A percentile compares a stretch with the other conserved stretches of the same genome.
These are phyloP conservation scores for Podospora sp. DNA, from an alignment of 495 filamentous ascomycete genomes.

Conservation along the genomic window DNA sequence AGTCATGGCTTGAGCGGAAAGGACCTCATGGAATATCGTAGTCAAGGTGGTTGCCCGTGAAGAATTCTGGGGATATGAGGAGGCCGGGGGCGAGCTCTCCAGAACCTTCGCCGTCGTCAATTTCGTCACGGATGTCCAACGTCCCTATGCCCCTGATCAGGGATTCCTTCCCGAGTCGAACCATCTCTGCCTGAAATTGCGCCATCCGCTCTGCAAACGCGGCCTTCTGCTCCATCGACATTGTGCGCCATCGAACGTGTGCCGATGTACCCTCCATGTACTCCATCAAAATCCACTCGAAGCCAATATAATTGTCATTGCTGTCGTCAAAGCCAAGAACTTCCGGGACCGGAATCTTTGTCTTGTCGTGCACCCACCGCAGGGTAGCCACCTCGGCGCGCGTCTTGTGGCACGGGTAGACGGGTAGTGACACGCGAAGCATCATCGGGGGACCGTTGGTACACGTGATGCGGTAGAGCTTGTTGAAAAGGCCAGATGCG, in stretches of 20 bases:
- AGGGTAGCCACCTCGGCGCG: conserved; percentile 54
- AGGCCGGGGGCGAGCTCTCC: conserved; percentile 10
- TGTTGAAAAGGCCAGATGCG: conserved; percentile 30
- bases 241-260: conserved; percentile 39
- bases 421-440: conserved; percentile 49
- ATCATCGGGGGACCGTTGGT: conserved; percentile 21
- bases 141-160: conserved; percentile 39
- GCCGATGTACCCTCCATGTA: conserved; percentile 42
- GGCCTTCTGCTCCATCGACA: conserved; percentile 40
- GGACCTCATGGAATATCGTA: conserved; percentile 27
- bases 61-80: conserved; percentile 25
- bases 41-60: conserved; percentile 23
- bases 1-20: conserved; percentile 29
- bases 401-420: conserved; percentile 50
- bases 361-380: conserved; percentile 41
- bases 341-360: conserved; percentile 50
- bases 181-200: conserved; percentile 32
- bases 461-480: conserved; percentile 24
- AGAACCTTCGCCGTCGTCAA: not conserved
- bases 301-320: conserved; percentile 42
- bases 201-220: conserved; percentile 41
- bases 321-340: conserved; percentile 46
- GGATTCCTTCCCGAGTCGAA: conserved; percentile 23
- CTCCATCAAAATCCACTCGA: conserved; percentile 33
- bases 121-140: not conserved